A percentile compares a stretch with the other conserved stretches of the same genome.
Evolutionary conservation across 2,329 filamentous ascomycete genomes (phyloP).

Genomic region (Didymella sp.): DNA sequence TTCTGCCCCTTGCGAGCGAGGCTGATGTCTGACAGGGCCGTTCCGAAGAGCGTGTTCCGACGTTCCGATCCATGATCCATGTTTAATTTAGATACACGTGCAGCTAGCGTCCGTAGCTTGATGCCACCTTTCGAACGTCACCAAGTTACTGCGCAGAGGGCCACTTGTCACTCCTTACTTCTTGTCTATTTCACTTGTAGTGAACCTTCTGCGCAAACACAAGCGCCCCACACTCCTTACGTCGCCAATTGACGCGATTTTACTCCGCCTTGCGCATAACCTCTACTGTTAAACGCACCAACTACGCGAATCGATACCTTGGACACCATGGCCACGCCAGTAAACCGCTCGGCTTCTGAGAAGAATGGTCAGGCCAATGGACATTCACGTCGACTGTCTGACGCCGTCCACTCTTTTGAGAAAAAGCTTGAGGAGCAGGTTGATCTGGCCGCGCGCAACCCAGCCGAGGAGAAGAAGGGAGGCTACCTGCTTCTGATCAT

Average conservation of each 20-base stretch:
- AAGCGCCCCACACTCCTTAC: slow-evolving; percentile 13
- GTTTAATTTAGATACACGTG: slow-evolving; percentile 30
- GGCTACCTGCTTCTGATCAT: slow-evolving; percentile 79
- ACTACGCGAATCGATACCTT: not conserved
- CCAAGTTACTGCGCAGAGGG: slow-evolving; percentile 2
- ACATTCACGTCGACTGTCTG: slow-evolving; percentile 30
- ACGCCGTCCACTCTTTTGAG: slow-evolving; percentile 39
- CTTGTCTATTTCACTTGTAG: not conserved
- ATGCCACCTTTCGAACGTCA: slow-evolving; percentile 39
- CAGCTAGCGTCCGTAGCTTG: slow-evolving; percentile 37
- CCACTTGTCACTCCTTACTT: slow-evolving; percentile 16
- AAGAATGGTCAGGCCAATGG: slow-evolving; percentile 34
- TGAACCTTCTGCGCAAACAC: slow-evolving; percentile 1
- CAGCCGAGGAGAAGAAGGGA: slow-evolving; percentile 51
- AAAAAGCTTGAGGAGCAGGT: slow-evolving; percentile 42
- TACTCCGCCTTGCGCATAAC: not conserved
- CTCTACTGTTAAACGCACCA: not conserved
- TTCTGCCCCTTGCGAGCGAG: too few species aligned
- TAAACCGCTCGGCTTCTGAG: slow-evolving; percentile 41
- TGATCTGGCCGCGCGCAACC: slow-evolving; percentile 42
- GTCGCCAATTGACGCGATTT: not conserved
- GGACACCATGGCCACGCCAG: slow-evolving; percentile 38
- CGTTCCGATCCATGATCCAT: slow-evolving; percentile 6
- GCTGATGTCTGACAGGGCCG: slow-evolving; percentile 1
- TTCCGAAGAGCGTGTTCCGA: slow-evolving; percentile 15